phyloP scores from a whole-genome alignment of 78 protist species.

The Ministeria vibrans region DNA sequence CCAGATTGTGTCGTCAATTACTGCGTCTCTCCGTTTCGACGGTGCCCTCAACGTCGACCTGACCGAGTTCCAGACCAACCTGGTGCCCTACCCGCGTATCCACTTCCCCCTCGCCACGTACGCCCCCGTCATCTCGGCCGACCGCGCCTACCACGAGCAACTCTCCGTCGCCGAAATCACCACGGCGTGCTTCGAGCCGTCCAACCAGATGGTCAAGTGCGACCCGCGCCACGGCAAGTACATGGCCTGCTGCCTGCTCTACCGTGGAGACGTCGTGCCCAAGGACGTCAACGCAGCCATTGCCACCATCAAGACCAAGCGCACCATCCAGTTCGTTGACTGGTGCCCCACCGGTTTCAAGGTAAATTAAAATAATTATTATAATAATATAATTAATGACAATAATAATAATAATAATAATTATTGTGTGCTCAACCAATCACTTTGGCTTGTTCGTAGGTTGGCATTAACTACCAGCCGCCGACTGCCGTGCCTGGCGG shows the following conservation, averaged over 20 bases:
- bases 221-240: constrained; percentile 97
- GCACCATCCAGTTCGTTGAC: constrained; percentile 91
- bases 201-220: constrained; percentile 98
- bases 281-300: constrained; percentile 97
- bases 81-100: constrained; percentile 99
- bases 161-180: constrained; percentile 96
- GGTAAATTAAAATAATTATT: no score
- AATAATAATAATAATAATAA: no score
- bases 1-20: constrained; percentile 90
- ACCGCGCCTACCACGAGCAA: constrained; percentile 72
- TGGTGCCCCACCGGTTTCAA: constrained; percentile 99
- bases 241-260: constrained; percentile 93
- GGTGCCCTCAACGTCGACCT: constrained; percentile 93
- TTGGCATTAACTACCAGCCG: constrained; percentile 93
- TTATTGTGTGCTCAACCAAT: no score
- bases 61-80: constrained; percentile 96
- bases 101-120: constrained; percentile 97
- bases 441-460: no score
- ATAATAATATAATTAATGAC: no score
- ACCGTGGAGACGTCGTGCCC: constrained; percentile 93
- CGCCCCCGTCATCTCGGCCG: constrained; percentile 89
- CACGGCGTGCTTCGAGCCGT: constrained; percentile 96
- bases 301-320: constrained; percentile 83
- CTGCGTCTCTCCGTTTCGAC: constrained; percentile 97
- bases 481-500: constrained; percentile 97